A percentile compares a stretch with the other conserved stretches of the same genome.
Conservation (phyloP, 176 grass and related monocot genomes). For the Puccinellia tenuiflora region DNA sequence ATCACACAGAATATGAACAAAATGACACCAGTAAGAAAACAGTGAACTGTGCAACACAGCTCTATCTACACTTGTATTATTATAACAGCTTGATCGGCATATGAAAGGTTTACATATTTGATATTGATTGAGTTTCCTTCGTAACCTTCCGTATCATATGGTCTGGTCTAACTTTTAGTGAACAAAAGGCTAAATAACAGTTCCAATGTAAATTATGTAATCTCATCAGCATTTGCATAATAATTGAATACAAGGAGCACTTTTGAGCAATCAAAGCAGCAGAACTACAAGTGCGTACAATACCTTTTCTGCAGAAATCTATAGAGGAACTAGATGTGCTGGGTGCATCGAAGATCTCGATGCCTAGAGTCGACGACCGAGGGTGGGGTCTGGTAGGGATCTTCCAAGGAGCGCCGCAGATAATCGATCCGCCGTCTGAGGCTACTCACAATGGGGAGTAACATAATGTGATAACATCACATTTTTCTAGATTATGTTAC, state of each 20-base stretch:
- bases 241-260: too few species aligned
- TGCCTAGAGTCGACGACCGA: background rate
- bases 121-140: background rate
- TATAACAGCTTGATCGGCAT: background rate
- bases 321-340: background rate
- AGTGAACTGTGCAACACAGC: background rate
- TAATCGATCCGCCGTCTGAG: slow-evolving; percentile 21
- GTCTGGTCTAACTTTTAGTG: background rate
- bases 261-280: too few species aligned
- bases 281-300: background rate
- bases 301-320: background rate
- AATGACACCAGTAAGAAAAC: background rate
- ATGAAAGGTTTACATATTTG: background rate
- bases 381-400: background rate
- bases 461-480: too few species aligned
- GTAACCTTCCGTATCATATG: background rate
- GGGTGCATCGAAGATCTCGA: background rate
- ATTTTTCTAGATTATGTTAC: too few species aligned
- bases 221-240: too few species aligned
- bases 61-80: background rate
- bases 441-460: too few species aligned
- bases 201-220: background rate
- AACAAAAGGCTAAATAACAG: background rate
- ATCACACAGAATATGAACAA: too few species aligned
- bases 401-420: background rate